Conservation (phyloP, 1,284 basidiomycete genomes). For the Cutaneotrichosporon sp. region DNA sequence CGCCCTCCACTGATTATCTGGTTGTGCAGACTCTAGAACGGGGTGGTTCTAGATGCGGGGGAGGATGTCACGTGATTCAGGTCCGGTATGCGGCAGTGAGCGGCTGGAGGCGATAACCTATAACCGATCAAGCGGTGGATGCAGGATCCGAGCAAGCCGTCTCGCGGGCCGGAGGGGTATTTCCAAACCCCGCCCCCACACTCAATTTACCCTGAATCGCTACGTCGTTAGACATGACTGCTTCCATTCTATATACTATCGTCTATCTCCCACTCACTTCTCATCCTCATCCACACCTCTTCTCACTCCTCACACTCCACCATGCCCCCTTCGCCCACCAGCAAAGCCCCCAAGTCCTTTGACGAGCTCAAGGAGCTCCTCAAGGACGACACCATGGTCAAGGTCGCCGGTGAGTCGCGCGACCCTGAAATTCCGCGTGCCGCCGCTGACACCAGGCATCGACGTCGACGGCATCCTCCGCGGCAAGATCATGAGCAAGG, state of each 20-base stretch:
- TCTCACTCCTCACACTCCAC: conserved; percentile 1
- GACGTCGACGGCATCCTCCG: conserved; percentile 86
- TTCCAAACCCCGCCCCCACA: background rate
- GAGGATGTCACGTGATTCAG: too few relatives aligned
- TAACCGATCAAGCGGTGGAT: too few relatives aligned
- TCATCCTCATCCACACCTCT: background rate
- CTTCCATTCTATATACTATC: background rate
- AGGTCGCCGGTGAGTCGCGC: conserved; percentile 70
- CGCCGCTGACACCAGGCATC: conserved; percentile 36
- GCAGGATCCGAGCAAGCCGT: too few relatives aligned
- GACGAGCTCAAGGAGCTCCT: conserved; percentile 65
- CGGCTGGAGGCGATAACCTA: too few relatives aligned
- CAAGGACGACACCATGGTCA: conserved; percentile 75
- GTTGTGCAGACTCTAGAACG: too few relatives aligned
- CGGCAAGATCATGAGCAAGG: conserved; percentile 92
- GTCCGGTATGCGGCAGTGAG: too few relatives aligned
- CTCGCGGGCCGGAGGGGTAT: background rate
- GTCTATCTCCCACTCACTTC: background rate
- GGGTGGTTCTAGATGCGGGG: too few relatives aligned
- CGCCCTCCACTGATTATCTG: too few relatives aligned
- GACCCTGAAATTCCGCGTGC: background rate
- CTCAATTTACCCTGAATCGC: too few relatives aligned
- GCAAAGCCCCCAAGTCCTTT: conserved; percentile 60
- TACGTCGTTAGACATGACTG: too few relatives aligned
- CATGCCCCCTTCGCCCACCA: conserved; percentile 54